phyloP scores from a whole-genome alignment of 345 rosid genomes.

The Populus euphratica region DNA sequence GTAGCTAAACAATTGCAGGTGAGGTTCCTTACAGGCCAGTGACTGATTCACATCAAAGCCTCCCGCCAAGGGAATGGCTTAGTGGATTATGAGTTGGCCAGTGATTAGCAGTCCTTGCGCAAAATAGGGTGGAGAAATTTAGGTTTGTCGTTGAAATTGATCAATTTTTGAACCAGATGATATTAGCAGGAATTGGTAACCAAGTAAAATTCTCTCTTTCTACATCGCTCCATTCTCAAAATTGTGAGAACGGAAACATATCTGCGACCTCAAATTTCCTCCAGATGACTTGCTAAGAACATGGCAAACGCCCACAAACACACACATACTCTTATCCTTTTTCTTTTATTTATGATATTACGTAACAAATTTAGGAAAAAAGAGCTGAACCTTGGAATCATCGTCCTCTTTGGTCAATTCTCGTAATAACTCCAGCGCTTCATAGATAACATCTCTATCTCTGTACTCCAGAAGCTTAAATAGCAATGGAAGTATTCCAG shows the following conservation, averaged over 20 bases:
- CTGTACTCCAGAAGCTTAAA: constrained; percentile 42
- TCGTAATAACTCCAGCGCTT: constrained; percentile 49
- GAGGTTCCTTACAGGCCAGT: background rate
- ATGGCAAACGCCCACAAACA: background rate
- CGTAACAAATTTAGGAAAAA: background rate
- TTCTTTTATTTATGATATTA: background rate
- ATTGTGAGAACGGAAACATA: background rate
- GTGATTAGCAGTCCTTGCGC: too few species aligned
- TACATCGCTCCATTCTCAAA: background rate
- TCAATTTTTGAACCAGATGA: background rate
- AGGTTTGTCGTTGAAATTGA: background rate
- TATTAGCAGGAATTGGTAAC: background rate
- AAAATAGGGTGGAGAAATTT: background rate
- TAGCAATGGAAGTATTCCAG: constrained; percentile 61
- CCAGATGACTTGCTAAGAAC: background rate
- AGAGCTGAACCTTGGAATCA: constrained; percentile 55
- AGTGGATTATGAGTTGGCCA: background rate
- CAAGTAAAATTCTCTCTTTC: too few species aligned
- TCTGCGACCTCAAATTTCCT: background rate
- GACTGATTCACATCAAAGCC: background rate
- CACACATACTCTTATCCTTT: background rate
- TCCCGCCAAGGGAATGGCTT: background rate
- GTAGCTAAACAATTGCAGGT: background rate
- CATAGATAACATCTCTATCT: constrained; percentile 54
- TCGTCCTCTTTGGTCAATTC: constrained; percentile 50